Conservation (phyloP, 176 grass and related monocot species). For the Ensete glaucum region DNA sequence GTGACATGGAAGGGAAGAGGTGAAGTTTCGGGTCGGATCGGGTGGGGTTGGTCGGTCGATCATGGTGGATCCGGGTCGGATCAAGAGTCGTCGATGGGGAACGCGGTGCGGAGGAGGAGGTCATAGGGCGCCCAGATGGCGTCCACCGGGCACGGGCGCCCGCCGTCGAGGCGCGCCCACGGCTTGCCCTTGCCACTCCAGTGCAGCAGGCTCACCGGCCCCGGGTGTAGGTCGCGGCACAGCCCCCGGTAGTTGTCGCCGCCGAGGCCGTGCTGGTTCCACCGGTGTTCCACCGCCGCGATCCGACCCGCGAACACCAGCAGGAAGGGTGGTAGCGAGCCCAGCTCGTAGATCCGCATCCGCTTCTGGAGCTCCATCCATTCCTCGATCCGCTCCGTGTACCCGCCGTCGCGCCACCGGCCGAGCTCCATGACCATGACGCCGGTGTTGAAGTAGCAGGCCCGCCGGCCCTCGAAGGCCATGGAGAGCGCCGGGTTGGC, state of each 20-base stretch:
- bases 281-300: conserved; percentile 65
- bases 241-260: conserved; percentile 54
- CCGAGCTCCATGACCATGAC: conserved; percentile 20
- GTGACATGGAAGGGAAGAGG: neutral
- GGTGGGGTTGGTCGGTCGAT: neutral
- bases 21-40: no score
- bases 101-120: conserved; percentile 9
- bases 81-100: conserved; percentile 18
- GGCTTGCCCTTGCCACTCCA: conserved; percentile 23
- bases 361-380: conserved; percentile 26
- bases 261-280: conserved; percentile 99
- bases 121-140: conserved; percentile 17
- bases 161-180: conserved; percentile 19
- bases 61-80: neutral
- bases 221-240: conserved; percentile 21
- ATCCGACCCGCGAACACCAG: conserved; percentile 18
- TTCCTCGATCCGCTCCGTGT: conserved; percentile 19
- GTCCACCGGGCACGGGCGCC: conserved; percentile 16
- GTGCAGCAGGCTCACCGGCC: conserved; percentile 15
- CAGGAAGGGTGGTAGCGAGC: conserved; percentile 13
- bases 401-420: conserved; percentile 12
- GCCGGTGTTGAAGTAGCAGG: conserved; percentile 21
- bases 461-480: conserved; percentile 13
- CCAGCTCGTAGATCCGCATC: conserved; percentile 25
- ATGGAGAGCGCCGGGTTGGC: conserved; percentile 8